phyloP scores from a whole-genome alignment of 257 asterid genomes.

The Henckelia pumila region DNA sequence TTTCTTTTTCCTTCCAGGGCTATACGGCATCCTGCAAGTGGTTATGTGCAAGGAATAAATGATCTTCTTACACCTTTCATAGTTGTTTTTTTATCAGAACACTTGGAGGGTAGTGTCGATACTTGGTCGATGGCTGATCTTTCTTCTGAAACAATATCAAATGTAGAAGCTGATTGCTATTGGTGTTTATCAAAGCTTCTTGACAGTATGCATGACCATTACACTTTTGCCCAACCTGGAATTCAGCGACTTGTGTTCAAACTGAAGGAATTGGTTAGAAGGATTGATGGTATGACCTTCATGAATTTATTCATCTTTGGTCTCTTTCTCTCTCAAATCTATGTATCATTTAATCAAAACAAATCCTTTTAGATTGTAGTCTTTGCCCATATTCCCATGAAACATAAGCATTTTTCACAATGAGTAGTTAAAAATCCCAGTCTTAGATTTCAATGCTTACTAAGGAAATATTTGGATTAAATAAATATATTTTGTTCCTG shows the following conservation, averaged over 20 bases:
- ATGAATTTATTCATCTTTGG: neutral
- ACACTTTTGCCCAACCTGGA: conserved; percentile 99
- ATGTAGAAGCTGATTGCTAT: conserved; percentile 94
- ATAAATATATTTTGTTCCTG: no score
- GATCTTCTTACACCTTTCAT: conserved; percentile 95
- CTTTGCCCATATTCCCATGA: neutral
- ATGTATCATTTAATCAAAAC: neutral
- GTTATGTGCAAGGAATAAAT: conserved; percentile 97
- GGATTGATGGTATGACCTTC: conserved; percentile 73
- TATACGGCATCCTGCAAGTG: conserved; percentile 98
- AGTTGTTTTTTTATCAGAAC: conserved; percentile 89
- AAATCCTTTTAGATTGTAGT: neutral
- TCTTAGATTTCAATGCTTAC: neutral
- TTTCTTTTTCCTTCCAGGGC: conserved; percentile 54
- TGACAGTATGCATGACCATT: conserved; percentile 99
- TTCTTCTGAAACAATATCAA: conserved; percentile 58
- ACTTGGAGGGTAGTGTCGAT: conserved; percentile 70
- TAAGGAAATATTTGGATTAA: conserved; percentile 1
- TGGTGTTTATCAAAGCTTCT: conserved; percentile 96
- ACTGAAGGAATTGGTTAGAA: conserved; percentile 91
- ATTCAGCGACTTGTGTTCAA: conserved; percentile 93
- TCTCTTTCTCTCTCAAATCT: neutral
- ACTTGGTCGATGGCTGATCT: conserved; percentile 75
- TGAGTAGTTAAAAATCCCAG: neutral
- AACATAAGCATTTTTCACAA: conserved; percentile 3